A percentile compares a stretch with the other conserved stretches of the same genome.
phyloP scores from a whole-genome alignment of 1,284 basidiomycete species.

The Cutaneotrichosporon dermatis region DNA sequence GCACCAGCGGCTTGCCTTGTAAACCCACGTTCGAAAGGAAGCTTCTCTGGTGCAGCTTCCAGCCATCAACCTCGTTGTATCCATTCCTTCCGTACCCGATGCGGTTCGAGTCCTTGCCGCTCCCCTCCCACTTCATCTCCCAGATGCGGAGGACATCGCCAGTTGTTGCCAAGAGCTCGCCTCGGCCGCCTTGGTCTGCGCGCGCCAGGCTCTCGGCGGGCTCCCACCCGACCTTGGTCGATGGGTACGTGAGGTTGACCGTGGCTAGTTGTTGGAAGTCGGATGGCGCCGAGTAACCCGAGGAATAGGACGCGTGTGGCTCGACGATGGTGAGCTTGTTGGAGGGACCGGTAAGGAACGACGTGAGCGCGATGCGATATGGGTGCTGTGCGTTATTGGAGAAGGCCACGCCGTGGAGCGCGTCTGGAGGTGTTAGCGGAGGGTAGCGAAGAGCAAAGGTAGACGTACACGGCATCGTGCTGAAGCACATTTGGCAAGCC shows the following conservation, averaged over 20 bases:
- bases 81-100: conserved; percentile 54
- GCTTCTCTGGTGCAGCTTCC: conserved; percentile 43
- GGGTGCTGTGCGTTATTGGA: conserved; percentile 40
- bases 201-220: conserved; percentile 32
- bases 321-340: conserved; percentile 46
- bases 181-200: conserved; percentile 27
- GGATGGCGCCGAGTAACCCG: conserved; percentile 8
- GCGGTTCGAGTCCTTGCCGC: conserved; percentile 12
- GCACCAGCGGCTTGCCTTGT: no score
- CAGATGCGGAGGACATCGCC: conserved; percentile 84
- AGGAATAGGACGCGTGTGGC: conserved; percentile 9
- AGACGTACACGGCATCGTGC: conserved; percentile 27
- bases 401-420: conserved; percentile 47
- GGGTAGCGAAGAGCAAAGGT: background rate
- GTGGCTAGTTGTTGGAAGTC: conserved; percentile 37
- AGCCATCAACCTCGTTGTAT: conserved; percentile 51
- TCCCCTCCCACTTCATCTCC: conserved; percentile 61
- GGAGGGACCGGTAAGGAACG: conserved; percentile 35
- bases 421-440: conserved; percentile 27
- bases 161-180: conserved; percentile 80
- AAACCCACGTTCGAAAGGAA: conserved; percentile 71
- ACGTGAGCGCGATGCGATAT: conserved; percentile 40
- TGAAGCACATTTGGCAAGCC: conserved; percentile 24
- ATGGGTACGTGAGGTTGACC: conserved; percentile 38
- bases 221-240: conserved; percentile 49